A percentile compares a stretch with the other conserved stretches of the same genome.
These are phyloP conservation scores for Claviceps humidiphila DNA, from an alignment of 2,329 filamentous ascomycete genomes.

Conservation along the genomic window DNA sequence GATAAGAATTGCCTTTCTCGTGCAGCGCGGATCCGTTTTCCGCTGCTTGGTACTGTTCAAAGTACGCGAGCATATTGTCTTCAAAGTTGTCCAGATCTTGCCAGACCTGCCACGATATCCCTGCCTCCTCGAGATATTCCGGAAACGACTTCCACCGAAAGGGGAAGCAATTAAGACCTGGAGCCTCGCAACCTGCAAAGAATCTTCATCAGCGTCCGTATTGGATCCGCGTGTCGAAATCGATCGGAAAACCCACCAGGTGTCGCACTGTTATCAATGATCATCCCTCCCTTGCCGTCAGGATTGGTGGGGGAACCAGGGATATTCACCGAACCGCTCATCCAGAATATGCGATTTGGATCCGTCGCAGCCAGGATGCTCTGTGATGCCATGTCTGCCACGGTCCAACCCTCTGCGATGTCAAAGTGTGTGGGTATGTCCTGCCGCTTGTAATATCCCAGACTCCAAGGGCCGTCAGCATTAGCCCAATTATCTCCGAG, in stretches of 20 bases:
- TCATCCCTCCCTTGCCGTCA: conserved; percentile 29
- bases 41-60: conserved; percentile 10
- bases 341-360: conserved; percentile 28
- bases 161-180: conserved; percentile 34
- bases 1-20: conserved; percentile 23
- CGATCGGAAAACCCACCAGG: conserved; percentile 5
- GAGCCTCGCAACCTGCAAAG: conserved; percentile 22
- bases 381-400: conserved; percentile 10
- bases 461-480: conserved; percentile 15
- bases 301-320: conserved; percentile 22
- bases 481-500: conserved; percentile 37
- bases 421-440: conserved; percentile 41
- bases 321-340: conserved; percentile 32
- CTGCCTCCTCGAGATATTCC: conserved; percentile 32
- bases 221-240: too few relatives aligned
- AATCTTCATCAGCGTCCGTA: not conserved
- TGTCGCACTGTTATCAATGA: conserved; percentile 30
- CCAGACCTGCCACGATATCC: conserved; percentile 36
- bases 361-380: conserved; percentile 23
- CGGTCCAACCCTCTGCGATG: conserved; percentile 40
- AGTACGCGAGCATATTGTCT: conserved; percentile 37
- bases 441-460: conserved; percentile 33
- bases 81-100: conserved; percentile 37
- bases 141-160: conserved; percentile 38
- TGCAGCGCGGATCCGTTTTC: conserved; percentile 7